Evolutionary conservation across 805 yeast genomes (phyloP).

Genomic region (Monosporozyma siamensis): DNA sequence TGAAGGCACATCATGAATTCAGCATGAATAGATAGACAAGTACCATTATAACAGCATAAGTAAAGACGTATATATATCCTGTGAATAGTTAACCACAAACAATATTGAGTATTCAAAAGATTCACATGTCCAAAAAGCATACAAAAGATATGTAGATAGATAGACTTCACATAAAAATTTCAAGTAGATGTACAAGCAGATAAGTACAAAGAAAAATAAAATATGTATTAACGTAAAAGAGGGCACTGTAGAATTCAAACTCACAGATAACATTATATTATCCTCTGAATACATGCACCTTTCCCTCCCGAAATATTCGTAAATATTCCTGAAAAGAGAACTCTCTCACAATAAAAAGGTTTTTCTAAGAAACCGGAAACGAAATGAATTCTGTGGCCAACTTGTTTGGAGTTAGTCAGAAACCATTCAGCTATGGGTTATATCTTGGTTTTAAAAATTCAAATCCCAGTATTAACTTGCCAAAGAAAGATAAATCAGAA

Average conservation of each 20-base stretch:
- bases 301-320: conserved; percentile 6
- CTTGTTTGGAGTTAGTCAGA: conserved; percentile 33
- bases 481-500: conserved; percentile 6
- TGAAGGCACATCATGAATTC: too few species aligned
- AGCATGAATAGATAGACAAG: too few species aligned
- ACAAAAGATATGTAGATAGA: too few species aligned
- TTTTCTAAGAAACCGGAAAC: conserved; percentile 37
- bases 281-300: conserved; percentile 28
- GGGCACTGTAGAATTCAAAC: conserved; percentile 30
- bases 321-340: conserved; percentile 11
- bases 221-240: conserved; percentile 29
- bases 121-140: too few species aligned
- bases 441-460: conserved; percentile 21
- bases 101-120: too few species aligned
- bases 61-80: too few species aligned
- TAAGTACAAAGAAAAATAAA: not conserved
- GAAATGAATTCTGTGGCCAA: conserved; percentile 31
- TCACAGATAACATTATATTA: conserved; percentile 25
- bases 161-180: not conserved
- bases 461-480: conserved; percentile 31
- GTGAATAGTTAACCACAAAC: too few species aligned
- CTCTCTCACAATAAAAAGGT: conserved; percentile 24
- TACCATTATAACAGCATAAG: too few species aligned
- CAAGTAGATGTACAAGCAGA: not conserved
- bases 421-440: conserved; percentile 34